A percentile compares a stretch with the other conserved stretches of the same genome.
Evolutionary conservation across 2,329 filamentous ascomycete genomes (phyloP).

Genomic region (Bipolaris victoriae): DNA sequence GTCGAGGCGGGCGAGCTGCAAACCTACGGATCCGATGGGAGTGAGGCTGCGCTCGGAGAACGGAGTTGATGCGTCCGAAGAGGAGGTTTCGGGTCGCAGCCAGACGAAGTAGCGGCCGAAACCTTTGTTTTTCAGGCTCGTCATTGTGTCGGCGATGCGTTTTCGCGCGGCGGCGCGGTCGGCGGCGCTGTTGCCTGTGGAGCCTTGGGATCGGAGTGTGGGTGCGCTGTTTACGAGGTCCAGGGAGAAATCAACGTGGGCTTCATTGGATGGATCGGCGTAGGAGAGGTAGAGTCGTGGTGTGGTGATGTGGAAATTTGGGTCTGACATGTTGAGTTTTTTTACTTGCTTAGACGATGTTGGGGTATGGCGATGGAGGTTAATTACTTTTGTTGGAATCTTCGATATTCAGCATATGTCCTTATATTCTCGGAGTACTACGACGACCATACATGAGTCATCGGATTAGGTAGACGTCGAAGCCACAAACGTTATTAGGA

Average conservation of each 20-base stretch:
- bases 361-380: too few relatives aligned
- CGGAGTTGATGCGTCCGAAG: neutral
- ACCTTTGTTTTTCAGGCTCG: conserved; percentile 25
- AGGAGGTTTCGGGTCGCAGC: conserved; percentile 16
- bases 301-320: conserved; percentile 68
- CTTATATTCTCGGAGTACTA: too few relatives aligned
- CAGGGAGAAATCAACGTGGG: conserved; percentile 23
- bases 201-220: neutral
- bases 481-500: neutral
- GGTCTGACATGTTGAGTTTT: conserved; percentile 1
- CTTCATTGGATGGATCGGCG: conserved; percentile 21
- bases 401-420: too few relatives aligned
- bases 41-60: conserved; percentile 7
- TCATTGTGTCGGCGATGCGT: conserved; percentile 11
- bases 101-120: conserved; percentile 36
- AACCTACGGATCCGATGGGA: conserved; percentile 25
- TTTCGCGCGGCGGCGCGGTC: conserved; percentile 14
- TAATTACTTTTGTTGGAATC: neutral
- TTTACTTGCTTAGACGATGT: neutral
- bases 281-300: conserved; percentile 47
- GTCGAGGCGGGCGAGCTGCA: conserved; percentile 27
- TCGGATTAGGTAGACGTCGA: neutral
- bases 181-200: neutral
- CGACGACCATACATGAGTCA: conserved; percentile 3
- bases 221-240: conserved; percentile 7